Evolutionary conservation across 345 rosid genomes (phyloP).

Genomic region (Mallotus nudiflorus): DNA sequence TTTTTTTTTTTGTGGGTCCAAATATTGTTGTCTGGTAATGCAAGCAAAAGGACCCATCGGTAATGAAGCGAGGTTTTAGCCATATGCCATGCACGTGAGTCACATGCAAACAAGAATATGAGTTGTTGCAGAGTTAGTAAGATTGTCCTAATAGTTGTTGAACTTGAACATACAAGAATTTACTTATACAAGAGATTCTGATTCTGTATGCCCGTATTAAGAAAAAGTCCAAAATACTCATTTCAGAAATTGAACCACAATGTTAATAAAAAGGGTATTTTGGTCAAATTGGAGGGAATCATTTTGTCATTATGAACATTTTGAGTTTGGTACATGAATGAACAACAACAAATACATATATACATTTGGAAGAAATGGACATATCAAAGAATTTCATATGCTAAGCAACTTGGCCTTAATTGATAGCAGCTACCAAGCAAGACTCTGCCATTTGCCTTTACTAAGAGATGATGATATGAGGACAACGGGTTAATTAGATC

Average conservation of each 20-base stretch:
- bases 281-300: neutral
- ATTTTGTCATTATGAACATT: neutral
- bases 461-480: too few relatives aligned
- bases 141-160: constrained; percentile 16
- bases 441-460: too few relatives aligned
- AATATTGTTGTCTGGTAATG: constrained; percentile 3
- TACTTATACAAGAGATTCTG: neutral
- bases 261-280: neutral
- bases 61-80: neutral
- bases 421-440: too few relatives aligned
- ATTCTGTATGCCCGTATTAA: neutral
- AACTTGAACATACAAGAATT: constrained; percentile 10
- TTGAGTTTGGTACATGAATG: too few relatives aligned
- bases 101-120: constrained; percentile 15
- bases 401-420: neutral
- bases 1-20: neutral
- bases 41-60: constrained; percentile 4
- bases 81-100: constrained; percentile 27
- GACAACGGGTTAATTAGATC: too few relatives aligned
- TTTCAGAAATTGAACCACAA: neutral
- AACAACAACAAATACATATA: too few relatives aligned
- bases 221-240: neutral
- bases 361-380: neutral
- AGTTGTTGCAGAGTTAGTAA: constrained; percentile 15
- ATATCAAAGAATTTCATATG: neutral